Conservation (phyloP, 176 grass and related monocot genomes). For the Phoenix dactylifera region DNA sequence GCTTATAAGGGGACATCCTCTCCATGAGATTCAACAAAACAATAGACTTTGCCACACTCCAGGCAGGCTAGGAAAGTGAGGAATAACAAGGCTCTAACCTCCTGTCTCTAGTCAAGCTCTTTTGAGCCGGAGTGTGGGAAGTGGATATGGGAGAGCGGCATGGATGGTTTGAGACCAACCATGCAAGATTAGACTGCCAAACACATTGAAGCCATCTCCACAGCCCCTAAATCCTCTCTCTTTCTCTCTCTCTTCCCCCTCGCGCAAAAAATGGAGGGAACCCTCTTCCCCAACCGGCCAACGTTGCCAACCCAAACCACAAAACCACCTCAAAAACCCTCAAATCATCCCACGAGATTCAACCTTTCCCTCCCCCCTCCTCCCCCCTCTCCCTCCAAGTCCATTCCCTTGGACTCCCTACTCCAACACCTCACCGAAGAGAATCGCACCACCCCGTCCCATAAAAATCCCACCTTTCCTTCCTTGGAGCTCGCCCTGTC, state of each 20-base stretch:
- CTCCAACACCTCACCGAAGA: conserved; percentile 51
- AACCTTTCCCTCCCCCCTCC: conserved; percentile 10
- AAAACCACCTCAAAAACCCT: not conserved
- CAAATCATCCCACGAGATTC: not conserved
- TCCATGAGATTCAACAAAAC: no score
- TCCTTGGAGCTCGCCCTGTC: conserved; percentile 23
- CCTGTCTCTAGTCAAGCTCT: conserved; percentile 25
- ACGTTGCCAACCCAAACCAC: conserved; percentile 26
- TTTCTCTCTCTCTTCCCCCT: not conserved
- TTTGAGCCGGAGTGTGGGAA: not conserved
- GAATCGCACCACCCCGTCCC: conserved; percentile 6
- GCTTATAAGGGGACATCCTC: no score
- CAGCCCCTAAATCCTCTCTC: not conserved
- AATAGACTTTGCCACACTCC: no score
- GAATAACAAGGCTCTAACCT: not conserved
- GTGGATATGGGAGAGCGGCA: no score
- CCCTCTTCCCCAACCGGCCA: conserved; percentile 53
- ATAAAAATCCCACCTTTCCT: conserved; percentile 13
- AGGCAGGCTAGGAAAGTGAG: no score
- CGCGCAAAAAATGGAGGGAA: conserved; percentile 42
- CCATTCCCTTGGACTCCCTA: conserved; percentile 68
- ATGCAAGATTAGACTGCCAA: not conserved
- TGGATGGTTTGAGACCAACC: not conserved
- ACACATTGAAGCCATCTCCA: not conserved
- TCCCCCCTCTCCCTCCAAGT: conserved; percentile 20